phyloP scores from a whole-genome alignment of 345 rosid genomes.

The Carallia pectinifolia region DNA sequence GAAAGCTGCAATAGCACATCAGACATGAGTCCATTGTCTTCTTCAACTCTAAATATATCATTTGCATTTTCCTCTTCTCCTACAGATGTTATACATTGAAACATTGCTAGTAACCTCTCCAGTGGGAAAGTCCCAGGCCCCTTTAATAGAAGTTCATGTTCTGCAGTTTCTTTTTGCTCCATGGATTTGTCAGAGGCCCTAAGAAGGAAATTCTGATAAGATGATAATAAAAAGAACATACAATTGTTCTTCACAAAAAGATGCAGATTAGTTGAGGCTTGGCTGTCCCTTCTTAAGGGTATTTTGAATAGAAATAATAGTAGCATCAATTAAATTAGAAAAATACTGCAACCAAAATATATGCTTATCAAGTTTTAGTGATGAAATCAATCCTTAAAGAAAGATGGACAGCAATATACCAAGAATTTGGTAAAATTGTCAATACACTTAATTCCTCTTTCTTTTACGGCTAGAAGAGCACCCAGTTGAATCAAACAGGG shows the following conservation, averaged over 20 bases:
- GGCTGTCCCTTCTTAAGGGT: too few relatives aligned
- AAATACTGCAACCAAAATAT: too few relatives aligned
- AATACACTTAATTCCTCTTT: constrained; percentile 70
- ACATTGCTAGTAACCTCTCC: constrained; percentile 83
- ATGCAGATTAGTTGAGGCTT: not conserved
- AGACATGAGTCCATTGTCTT: constrained; percentile 50
- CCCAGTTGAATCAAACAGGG: constrained; percentile 82
- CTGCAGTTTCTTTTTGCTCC: constrained; percentile 75
- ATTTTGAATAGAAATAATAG: too few relatives aligned
- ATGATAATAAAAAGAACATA: not conserved
- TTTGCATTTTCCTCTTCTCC: constrained; percentile 52
- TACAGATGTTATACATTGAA: constrained; percentile 73
- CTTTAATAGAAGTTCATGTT: constrained; percentile 72
- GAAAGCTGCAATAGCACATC: constrained; percentile 76
- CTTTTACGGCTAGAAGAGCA: constrained; percentile 67
- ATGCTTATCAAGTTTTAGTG: too few relatives aligned
- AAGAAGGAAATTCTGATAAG: constrained; percentile 5
- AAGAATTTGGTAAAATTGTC: constrained; percentile 7
- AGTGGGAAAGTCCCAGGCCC: constrained; percentile 92
- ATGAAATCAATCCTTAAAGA: too few relatives aligned
- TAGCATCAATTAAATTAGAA: too few relatives aligned
- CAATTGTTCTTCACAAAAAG: not conserved
- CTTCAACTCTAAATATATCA: constrained; percentile 31
- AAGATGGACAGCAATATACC: not conserved
- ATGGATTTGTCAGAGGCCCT: constrained; percentile 32